Conservation (phyloP, 306 rosid genomes). For the Citrullus mucosospermus region DNA sequence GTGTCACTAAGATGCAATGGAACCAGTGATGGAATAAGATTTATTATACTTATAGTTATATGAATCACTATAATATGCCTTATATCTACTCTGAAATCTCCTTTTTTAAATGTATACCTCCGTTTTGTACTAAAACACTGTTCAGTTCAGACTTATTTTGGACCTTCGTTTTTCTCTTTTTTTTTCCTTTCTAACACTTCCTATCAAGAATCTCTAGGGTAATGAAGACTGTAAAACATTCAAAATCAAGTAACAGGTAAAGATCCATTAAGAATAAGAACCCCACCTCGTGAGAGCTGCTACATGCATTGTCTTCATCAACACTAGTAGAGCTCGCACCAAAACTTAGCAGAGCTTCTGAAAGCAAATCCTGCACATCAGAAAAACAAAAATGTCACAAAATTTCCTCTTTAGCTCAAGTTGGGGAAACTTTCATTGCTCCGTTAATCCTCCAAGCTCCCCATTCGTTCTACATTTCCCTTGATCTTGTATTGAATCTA, state of each 20-base stretch:
- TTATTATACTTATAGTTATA: no score
- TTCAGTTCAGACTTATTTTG: neutral
- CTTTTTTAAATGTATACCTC: neutral
- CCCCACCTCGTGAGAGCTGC: conserved; percentile 38
- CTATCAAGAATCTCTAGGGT: neutral
- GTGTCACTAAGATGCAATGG: neutral
- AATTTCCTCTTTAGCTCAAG: neutral
- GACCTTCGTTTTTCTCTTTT: neutral
- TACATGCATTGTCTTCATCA: conserved; percentile 31
- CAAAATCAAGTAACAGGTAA: neutral
- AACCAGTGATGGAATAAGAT: neutral
- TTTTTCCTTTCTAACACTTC: neutral
- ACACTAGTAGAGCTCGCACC: conserved; percentile 69
- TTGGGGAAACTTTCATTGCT: neutral
- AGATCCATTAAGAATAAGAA: neutral
- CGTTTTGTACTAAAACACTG: neutral
- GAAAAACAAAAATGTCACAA: conserved; percentile 10
- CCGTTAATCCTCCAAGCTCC: neutral
- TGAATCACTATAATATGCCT: neutral
- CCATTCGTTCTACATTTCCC: neutral
- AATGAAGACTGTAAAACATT: neutral
- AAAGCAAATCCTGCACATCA: conserved; percentile 51
- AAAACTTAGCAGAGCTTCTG: conserved; percentile 80
- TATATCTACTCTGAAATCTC: neutral
- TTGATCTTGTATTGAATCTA: neutral